Percentiles rank a stretch among this genome's conserved stretches.
These are phyloP conservation scores for Sarocladium strictum DNA, from an alignment of 2,329 filamentous ascomycete species.

Conservation along the genomic window DNA sequence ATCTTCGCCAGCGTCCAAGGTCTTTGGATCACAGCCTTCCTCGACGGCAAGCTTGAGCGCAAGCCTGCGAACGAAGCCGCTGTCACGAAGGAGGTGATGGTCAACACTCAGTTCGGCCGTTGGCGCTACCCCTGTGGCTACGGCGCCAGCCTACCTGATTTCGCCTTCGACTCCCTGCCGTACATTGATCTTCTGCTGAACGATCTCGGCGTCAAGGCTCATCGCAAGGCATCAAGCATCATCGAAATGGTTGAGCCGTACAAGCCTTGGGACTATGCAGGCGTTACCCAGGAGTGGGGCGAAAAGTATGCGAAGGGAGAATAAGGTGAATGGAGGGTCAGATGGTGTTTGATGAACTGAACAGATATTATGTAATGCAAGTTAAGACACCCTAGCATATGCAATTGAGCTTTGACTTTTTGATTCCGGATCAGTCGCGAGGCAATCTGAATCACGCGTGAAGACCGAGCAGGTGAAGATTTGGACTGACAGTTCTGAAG, in stretches of 20 bases:
- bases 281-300: slow-evolving; percentile 22
- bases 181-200: slow-evolving; percentile 50
- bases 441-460: no score
- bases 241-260: slow-evolving; percentile 6
- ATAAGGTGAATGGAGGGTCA: background rate
- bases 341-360: background rate
- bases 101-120: slow-evolving; percentile 62
- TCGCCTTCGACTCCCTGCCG: slow-evolving; percentile 51
- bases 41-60: slow-evolving; percentile 41
- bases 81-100: slow-evolving; percentile 48
- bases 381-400: no score
- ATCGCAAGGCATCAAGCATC: slow-evolving; percentile 3
- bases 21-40: slow-evolving; percentile 52
- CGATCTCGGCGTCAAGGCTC: slow-evolving; percentile 53
- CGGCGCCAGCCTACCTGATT: slow-evolving; percentile 56
- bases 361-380: background rate
- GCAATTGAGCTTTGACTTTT: no score
- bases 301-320: slow-evolving; percentile 8
- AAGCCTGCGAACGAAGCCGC: slow-evolving; percentile 29
- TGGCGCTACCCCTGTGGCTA: slow-evolving; percentile 65
- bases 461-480: no score
- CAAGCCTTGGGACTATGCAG: slow-evolving; percentile 18
- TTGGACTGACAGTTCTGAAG: no score
- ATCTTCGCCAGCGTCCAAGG: slow-evolving; percentile 32
- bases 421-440: no score